Conservation (phyloP, 768 basidiomycete species). For the Kwoniella newhampshirensis region DNA sequence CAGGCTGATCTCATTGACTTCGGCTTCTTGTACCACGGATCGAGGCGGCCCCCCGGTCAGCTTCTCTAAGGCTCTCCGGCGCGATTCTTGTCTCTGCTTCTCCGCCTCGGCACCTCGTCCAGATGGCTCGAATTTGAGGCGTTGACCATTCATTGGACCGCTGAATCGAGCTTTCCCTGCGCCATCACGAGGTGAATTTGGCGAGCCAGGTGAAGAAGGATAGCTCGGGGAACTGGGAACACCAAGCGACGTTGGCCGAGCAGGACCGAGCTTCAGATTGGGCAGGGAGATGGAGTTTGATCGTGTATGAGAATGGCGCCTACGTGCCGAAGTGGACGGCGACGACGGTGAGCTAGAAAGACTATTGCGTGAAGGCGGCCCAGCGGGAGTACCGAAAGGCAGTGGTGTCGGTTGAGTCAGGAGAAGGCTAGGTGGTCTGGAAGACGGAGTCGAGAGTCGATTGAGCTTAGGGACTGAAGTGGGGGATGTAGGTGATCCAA, state of each 20-base stretch:
- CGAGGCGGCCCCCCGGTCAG: slow-evolving; percentile 26
- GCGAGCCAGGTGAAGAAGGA: slow-evolving; percentile 37
- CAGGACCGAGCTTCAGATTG: slow-evolving; percentile 32
- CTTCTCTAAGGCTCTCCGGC: slow-evolving; percentile 42
- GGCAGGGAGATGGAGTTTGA: slow-evolving; percentile 46
- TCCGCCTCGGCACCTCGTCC: slow-evolving; percentile 46
- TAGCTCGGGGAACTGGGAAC: slow-evolving; percentile 33
- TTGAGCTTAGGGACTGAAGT: slow-evolving; percentile 10
- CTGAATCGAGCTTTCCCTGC: slow-evolving; percentile 3
- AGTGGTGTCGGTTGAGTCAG: slow-evolving; percentile 40
- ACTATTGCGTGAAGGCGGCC: slow-evolving; percentile 8
- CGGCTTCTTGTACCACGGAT: slow-evolving; percentile 8
- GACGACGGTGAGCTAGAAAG: slow-evolving; percentile 28
- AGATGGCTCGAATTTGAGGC: slow-evolving; percentile 43
- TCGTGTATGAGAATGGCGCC: slow-evolving; percentile 44
- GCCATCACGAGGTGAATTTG: slow-evolving; percentile 13
- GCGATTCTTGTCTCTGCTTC: slow-evolving; percentile 38
- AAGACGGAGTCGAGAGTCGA: slow-evolving; percentile 27
- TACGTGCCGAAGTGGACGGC: slow-evolving; percentile 35
- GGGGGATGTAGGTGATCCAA: slow-evolving; percentile 17
- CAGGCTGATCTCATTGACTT: slow-evolving; percentile 31
- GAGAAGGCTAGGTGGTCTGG: slow-evolving; percentile 40
- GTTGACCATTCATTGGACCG: slow-evolving; percentile 20
- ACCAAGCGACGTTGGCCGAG: slow-evolving; percentile 39
- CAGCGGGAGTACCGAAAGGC: slow-evolving; percentile 11